Base-by-base conservation (phyloP, 176 grass and related monocot species). In the Poa annua region DNA sequence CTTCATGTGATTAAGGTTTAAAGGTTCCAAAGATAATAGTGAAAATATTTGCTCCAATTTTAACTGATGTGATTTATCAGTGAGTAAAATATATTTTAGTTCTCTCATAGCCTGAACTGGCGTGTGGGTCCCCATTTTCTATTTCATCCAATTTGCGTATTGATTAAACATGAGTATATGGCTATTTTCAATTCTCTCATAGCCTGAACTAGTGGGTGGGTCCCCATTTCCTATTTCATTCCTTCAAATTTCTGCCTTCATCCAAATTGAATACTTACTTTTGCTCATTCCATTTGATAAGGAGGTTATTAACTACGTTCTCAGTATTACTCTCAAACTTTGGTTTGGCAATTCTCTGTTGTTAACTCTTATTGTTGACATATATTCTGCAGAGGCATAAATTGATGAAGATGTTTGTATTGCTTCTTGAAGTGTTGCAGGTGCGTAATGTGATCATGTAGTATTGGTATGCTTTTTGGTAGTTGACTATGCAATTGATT, bases 341-440 rank as follows among this genome's bases (percentile, higher is more conserved):
- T 64, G 25, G 36, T 59, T 39, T 76, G 19, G 24, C 74, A 41
- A 68, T 60, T 78, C 34, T 50, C 67, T 12, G 33, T 77, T 79
- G 69, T 81, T 72, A 66, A 41, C 73, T 90, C 26, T 90, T 51
- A 78, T 76, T 72, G 74, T 84, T 52, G 59, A 67, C 59, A 64
- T 86, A 60, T 83, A 19, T 74, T 48, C 49, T 94, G 78, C 91
- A 99, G 97, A 94, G 85, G 75, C 88, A 99, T 84, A 90, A 86
- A 73, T 88, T 78, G 77, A 87, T 99, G 87, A 99, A 99, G 89
- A 99, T 99, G 22, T 96, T 99, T 54, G 7, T 90, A 55, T 67
- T 96, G 76, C 91, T 99, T 53, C 97, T 96, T 68, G 91, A 99
- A 75, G 97, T 96, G 78, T 61, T 96, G 75, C 77, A 74, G 89